These are phyloP conservation scores for Athelia psychrophila DNA, from an alignment of 1,284 basidiomycete genomes.

Conservation along the genomic window DNA sequence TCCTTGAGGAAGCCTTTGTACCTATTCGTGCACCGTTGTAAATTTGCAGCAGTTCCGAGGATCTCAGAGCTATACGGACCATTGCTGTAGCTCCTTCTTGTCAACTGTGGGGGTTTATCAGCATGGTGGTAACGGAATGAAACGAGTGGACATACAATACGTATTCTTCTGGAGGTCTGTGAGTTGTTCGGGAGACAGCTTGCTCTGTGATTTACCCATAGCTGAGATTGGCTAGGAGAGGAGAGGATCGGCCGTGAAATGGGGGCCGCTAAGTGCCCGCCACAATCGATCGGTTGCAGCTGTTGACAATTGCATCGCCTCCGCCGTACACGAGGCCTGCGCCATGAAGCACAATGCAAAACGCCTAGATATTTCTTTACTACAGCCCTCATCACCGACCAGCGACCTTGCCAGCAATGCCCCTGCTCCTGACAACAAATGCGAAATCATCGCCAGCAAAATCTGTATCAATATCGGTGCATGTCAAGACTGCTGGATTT, in stretches of 20 bases:
- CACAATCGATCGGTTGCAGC: neutral
- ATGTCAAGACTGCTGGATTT: no score
- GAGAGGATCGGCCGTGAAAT: constrained; percentile 13
- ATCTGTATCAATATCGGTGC: no score
- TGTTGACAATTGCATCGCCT: neutral
- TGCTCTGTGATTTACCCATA: constrained; percentile 98
- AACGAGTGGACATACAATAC: constrained; percentile 72
- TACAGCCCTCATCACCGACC: no score
- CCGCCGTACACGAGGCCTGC: neutral
- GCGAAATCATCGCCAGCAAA: no score
- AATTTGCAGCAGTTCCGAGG: constrained; percentile 4
- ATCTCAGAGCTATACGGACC: constrained; percentile 53
- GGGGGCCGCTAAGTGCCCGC: constrained; percentile 6
- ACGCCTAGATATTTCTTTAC: no score
- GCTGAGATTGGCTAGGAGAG: constrained; percentile 20
- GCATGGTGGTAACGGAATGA: constrained; percentile 17
- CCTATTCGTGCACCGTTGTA: constrained; percentile 42
- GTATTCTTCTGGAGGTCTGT: constrained; percentile 97
- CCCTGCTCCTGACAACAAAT: no score
- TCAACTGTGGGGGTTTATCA: constrained; percentile 67
- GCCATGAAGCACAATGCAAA: no score
- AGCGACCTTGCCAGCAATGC: no score
- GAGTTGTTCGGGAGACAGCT: constrained; percentile 94
- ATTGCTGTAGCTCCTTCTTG: constrained; percentile 99
- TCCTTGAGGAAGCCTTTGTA: constrained; percentile 99